phyloP scores from a whole-genome alignment of 2,329 filamentous ascomycete species.

The Rhinocladiella mackenziei region DNA sequence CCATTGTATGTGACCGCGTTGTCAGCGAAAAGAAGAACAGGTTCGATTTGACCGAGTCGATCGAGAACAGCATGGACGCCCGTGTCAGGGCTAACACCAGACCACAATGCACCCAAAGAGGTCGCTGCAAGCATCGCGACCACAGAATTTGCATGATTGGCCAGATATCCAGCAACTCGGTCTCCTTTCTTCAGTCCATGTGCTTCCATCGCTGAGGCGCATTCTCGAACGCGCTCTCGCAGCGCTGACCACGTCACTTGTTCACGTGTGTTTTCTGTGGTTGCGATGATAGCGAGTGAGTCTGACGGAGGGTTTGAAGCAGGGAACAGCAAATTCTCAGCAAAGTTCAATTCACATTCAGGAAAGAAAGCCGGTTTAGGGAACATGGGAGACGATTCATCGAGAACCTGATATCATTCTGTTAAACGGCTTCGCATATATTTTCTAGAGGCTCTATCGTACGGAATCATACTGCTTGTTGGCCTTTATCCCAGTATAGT shows the following conservation, averaged over 20 bases:
- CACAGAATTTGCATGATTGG: constrained; percentile 82
- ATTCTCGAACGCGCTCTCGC: constrained; percentile 70
- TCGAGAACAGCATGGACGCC: constrained; percentile 89
- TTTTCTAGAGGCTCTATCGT: constrained; percentile 20
- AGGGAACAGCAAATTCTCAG: constrained; percentile 89
- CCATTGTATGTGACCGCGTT: constrained; percentile 89
- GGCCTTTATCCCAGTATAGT: constrained; percentile 71
- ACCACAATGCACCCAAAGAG: constrained; percentile 85
- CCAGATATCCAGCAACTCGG: constrained; percentile 69
- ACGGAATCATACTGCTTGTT: constrained; percentile 53
- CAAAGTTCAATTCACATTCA: constrained; percentile 79
- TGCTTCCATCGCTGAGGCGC: constrained; percentile 65
- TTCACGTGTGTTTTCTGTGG: constrained; percentile 68
- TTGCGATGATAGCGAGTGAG: constrained; percentile 69
- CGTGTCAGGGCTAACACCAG: constrained; percentile 85
- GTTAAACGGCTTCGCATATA: neutral
- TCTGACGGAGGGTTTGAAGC: constrained; percentile 53
- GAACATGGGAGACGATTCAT: constrained; percentile 67
- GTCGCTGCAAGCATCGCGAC: constrained; percentile 83
- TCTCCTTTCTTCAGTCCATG: constrained; percentile 61
- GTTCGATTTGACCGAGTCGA: constrained; percentile 77
- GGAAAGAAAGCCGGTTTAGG: constrained; percentile 83
- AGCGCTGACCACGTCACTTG: constrained; percentile 73
- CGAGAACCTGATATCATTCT: constrained; percentile 61
- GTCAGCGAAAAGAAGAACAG: constrained; percentile 77